Evolutionary conservation across 179 eudicot species (phyloP), one percentile per base, ranked within the genome.

Genomic region (Silene noctiflora): DNA sequence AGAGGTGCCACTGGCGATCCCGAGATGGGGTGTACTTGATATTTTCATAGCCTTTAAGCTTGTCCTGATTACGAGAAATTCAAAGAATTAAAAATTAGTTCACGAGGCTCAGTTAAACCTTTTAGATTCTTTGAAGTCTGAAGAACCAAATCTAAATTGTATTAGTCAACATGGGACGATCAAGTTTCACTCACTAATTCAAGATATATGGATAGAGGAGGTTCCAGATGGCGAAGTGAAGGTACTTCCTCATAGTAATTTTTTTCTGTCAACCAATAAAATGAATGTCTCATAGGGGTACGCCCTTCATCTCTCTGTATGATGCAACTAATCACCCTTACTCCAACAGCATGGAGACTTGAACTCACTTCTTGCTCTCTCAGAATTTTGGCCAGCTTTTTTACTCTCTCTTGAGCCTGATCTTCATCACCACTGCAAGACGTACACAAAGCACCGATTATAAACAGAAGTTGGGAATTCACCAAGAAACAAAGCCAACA

Each of bases 231-330:
- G 56, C 99, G 99, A 78, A 96, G 80, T 75, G 89, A 82, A 75
- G 98, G 99, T 76, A 90, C 96, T 79, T 96, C 99, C 65, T 79
- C 87, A 51, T 86, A 94, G 84, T 94, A 87, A 68, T 58, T 84
- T 71, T 90, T 96, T 51, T 89, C 94, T n/a, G 80, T 67, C 22
- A 96, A 94, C 98, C 98, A 96, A 81, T 91, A 89, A 71, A 96
- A 96, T 27, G 99, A 96, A 79, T 96, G 99, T 81, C 99, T 85
- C 97, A 96, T 91, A 20, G 99, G 99, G 56, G 96, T 87, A 69
- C 99, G 82, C 62, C 99, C 99, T 87, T 96, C 99, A 78, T 96
- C 99, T 82, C 99, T 88, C 83, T 96, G 99, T 73, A 96, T 96
- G 75, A 96, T 94, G 82, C 99, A 96, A 79, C 99, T 96, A 75